These are phyloP conservation scores for Dictyostelium firmibasis DNA, from an alignment of 78 protist genomes.

Conservation along the genomic window DNA sequence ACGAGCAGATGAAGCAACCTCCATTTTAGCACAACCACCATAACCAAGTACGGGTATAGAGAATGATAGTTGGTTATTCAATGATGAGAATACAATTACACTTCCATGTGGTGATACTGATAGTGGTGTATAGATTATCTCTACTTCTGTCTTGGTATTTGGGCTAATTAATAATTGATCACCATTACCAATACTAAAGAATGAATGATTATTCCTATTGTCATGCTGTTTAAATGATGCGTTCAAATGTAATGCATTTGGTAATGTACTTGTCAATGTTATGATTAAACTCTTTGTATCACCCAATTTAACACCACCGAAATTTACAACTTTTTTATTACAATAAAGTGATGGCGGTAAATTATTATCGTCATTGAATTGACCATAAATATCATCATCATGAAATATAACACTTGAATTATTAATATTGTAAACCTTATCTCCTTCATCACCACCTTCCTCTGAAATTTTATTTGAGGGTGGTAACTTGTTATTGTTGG, in stretches of 20 bases:
- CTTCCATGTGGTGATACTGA: conserved; percentile 17
- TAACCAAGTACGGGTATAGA: conserved; percentile 29
- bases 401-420: conserved; percentile 16
- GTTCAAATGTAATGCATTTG: conserved; percentile 14
- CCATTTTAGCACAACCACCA: conserved; percentile 43
- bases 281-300: background rate
- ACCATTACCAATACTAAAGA: background rate
- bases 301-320: conserved; percentile 70
- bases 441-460: background rate
- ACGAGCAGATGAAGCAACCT: conserved; percentile 14
- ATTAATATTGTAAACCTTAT: background rate
- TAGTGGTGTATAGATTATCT: conserved; percentile 30
- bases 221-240: background rate
- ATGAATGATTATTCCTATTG: background rate
- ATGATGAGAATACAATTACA: background rate
- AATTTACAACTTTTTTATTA: background rate
- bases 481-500: background rate
- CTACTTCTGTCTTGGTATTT: background rate
- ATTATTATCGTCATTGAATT: background rate
- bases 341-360: conserved; percentile 24
- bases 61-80: background rate
- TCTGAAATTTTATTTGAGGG: background rate
- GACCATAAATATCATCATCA: background rate
- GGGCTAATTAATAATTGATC: conserved; percentile 12
- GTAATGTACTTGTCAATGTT: background rate